A percentile compares a stretch with the other conserved stretches of the same genome.
Conservation (phyloP, 352 stramenopile species). For the Phytophthora colocasiae region DNA sequence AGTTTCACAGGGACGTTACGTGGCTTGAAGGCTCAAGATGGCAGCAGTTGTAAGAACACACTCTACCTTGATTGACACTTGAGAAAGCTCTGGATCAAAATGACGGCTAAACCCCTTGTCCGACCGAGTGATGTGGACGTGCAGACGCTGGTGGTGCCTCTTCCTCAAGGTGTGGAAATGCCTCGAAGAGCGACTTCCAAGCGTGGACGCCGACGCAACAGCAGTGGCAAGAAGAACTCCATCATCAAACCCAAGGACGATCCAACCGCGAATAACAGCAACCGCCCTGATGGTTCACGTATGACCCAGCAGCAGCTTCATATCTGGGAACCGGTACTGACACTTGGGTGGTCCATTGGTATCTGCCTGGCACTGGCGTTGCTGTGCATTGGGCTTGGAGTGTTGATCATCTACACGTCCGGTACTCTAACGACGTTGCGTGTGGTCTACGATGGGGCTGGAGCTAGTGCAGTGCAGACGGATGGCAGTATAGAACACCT, state of each 20-base stretch:
- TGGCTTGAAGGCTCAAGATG: conserved; percentile 10
- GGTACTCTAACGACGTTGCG: conserved; percentile 58
- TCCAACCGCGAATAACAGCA: conserved; percentile 28
- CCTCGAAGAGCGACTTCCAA: conserved; percentile 18
- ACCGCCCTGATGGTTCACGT: conserved; percentile 59
- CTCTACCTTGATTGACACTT: neutral
- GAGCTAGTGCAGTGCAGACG: conserved; percentile 30
- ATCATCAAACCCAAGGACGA: conserved; percentile 10
- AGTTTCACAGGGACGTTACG: conserved; percentile 22
- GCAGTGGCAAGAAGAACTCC: conserved; percentile 25
- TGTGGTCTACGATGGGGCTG: conserved; percentile 66
- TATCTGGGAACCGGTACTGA: conserved; percentile 83
- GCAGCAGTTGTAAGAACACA: conserved; percentile 18
- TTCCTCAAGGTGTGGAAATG: conserved; percentile 31
- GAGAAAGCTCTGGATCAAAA: conserved; percentile 17
- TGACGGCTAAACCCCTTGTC: conserved; percentile 36
- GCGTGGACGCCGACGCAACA: conserved; percentile 19
- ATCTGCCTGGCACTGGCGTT: conserved; percentile 56
- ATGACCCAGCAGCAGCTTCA: conserved; percentile 73
- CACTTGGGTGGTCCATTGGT: conserved; percentile 63
- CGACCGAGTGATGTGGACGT: conserved; percentile 42
- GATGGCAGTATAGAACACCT: conserved; percentile 48
- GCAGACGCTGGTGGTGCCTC: conserved; percentile 35
- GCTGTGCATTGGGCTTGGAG: conserved; percentile 55
- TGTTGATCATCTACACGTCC: conserved; percentile 58